Evolutionary conservation across 2,329 filamentous ascomycete genomes (phyloP), one percentile per base, ranked within the genome.

Genomic region (Phyllosticta citriasiana): DNA sequence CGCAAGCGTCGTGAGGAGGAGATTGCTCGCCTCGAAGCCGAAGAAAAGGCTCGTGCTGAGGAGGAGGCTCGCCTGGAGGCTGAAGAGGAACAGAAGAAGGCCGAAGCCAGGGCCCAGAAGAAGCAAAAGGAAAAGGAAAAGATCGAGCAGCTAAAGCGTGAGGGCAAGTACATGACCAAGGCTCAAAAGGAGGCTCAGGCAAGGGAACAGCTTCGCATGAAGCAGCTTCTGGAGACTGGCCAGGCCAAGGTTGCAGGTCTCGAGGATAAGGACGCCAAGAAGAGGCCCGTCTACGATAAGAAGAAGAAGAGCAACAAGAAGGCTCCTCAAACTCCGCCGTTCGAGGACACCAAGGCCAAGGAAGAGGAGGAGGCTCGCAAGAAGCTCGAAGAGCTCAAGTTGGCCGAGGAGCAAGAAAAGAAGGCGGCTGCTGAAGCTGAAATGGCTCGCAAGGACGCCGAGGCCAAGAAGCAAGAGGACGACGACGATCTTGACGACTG

Each of bases 111-210:
- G 74, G 85, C 85, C 1, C 76, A 85, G 53, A 93, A 89, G 81
- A 94, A 93, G 80, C 88, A 91, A 69, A 91, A 84, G 72, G 90
- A 95, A 69, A 93, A 89, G 79, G 88, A 92, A 73, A 89, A 84
- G 75, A 86, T 93, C 63, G 90, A 94, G 71, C 87, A 93, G 77
- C 83, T 91, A 61, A 94, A 93, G 82, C 90, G 88, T 73, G 89
- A 91, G 73, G 90, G 90, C 72, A 93, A 90, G 70, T 93, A 88
- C 75, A 78, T 93, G 69, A 93, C 89, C 66, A 92, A 93, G 76
- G 89, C 89, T 14, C 89, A 95, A 72, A 89, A 86, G 71, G 88
- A 92, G 68, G 88, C 89, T 70, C 90, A 91, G 77, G 86, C 87
- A 25, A 83, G 86, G 68, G 88, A 89, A 67, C 88, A 93, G 76